These are phyloP conservation scores for Eimeria brunetti DNA, from an alignment of 169 alveolate genomes.

Conservation along the genomic window DNA sequence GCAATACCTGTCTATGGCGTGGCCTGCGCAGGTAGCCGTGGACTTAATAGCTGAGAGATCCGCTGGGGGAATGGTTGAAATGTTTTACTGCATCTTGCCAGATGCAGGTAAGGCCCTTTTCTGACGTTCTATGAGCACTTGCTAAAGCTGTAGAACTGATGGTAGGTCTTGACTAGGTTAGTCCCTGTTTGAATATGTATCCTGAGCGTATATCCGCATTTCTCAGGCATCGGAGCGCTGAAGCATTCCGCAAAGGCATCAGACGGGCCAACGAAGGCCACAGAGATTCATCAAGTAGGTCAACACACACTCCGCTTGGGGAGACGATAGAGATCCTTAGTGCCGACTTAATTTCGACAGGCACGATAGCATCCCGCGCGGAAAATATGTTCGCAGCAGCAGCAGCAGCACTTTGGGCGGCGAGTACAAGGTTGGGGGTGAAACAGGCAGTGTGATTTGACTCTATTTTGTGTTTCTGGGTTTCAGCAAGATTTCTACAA, in stretches of 20 bases:
- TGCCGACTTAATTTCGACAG: not conserved
- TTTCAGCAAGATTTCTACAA: conserved; percentile 64
- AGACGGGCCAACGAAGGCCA: conserved; percentile 19
- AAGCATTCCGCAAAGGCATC: conserved; percentile 17
- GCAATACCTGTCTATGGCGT: not conserved
- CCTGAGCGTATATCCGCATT: not conserved
- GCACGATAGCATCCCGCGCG: not conserved
- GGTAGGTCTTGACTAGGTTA: not conserved
- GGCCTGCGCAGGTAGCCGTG: conserved; percentile 52
- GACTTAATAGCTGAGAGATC: conserved; percentile 71
- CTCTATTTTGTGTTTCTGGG: not conserved
- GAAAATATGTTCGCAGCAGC: not conserved
- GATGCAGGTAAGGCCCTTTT: conserved; percentile 56
- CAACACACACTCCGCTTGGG: not conserved
- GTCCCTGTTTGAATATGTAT: not conserved
- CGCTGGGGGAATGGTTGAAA: conserved; percentile 80
- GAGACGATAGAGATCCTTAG: not conserved
- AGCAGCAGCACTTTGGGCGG: not conserved
- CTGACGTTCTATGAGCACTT: not conserved
- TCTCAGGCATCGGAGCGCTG: conserved; percentile 56
- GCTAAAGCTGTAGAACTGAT: not conserved
- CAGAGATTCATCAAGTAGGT: conserved; percentile 54
- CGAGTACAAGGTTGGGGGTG: not conserved
- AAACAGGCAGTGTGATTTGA: not conserved
- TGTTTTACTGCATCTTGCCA: conserved; percentile 64